phyloP scores from a whole-genome alignment of 208 protist species.

The Wallacemonas rigidus region DNA sequence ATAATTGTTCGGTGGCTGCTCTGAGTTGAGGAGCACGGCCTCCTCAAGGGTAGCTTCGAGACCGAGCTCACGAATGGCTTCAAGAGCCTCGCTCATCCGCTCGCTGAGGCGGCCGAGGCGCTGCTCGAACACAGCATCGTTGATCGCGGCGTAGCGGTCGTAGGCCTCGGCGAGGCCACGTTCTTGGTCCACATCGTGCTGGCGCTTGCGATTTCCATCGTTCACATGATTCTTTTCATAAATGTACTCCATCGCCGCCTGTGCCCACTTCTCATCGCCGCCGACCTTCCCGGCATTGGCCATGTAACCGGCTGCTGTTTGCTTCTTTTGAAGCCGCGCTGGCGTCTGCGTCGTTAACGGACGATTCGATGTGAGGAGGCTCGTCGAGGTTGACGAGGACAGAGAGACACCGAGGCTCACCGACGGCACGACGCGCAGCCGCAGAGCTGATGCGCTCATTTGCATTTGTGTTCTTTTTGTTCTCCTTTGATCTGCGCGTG shows the following conservation, averaged over 20 bases:
- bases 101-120: conserved; percentile 46
- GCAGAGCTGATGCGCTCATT: not conserved
- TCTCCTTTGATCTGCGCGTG: no score
- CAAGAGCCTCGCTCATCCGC: conserved; percentile 76
- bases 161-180: conserved; percentile 60
- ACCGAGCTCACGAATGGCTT: conserved; percentile 57
- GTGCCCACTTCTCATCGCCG: conserved; percentile 87
- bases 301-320: conserved; percentile 75
- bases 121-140: conserved; percentile 49
- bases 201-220: conserved; percentile 68
- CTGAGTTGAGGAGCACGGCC: conserved; percentile 66
- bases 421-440: not conserved
- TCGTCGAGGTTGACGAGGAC: not conserved
- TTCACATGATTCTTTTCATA: conserved; percentile 86
- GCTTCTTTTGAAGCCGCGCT: conserved; percentile 57
- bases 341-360: not conserved
- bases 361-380: conserved; percentile 13
- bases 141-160: conserved; percentile 67
- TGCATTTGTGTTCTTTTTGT: not conserved
- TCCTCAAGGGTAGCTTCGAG: conserved; percentile 57
- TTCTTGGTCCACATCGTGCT: conserved; percentile 77
- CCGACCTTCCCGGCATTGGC: conserved; percentile 72
- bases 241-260: conserved; percentile 89
- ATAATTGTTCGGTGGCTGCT: conserved; percentile 73
- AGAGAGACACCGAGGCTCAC: not conserved